These are phyloP conservation scores for Phytophthora idaei DNA, from an alignment of 352 stramenopile genomes.

Conservation along the genomic window DNA sequence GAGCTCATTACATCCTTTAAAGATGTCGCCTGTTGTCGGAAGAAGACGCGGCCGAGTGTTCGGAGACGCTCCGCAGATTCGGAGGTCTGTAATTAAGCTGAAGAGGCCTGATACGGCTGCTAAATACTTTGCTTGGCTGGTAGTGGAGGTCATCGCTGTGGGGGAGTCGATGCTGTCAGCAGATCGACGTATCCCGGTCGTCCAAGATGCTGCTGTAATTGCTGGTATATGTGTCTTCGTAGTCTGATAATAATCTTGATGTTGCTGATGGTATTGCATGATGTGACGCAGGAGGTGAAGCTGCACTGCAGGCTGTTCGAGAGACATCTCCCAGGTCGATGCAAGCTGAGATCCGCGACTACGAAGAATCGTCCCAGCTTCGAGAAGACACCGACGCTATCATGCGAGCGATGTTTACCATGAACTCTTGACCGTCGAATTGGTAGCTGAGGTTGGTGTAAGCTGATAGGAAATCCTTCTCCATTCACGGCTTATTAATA, in stretches of 20 bases:
- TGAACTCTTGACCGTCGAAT: constrained; percentile 9
- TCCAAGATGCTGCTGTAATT: constrained; percentile 16
- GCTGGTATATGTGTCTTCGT: constrained; percentile 22
- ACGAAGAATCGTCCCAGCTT: constrained; percentile 31
- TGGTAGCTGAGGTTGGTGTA: neutral
- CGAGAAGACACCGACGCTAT: constrained; percentile 37
- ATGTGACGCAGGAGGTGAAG: constrained; percentile 24
- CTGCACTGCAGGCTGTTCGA: constrained; percentile 31
- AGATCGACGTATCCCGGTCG: neutral
- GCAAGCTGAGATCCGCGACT: constrained; percentile 28
- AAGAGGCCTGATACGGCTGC: neutral
- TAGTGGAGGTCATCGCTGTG: constrained; percentile 43
- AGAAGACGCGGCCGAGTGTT: constrained; percentile 33
- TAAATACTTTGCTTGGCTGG: neutral
- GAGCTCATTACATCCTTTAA: neutral
- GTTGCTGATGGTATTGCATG: neutral
- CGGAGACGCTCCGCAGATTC: constrained; percentile 33
- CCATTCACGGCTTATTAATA: constrained; percentile 7
- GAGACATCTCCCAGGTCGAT: constrained; percentile 22
- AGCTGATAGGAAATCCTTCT: constrained; percentile 7
- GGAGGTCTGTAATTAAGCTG: constrained; percentile 29
- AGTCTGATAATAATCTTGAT: neutral
- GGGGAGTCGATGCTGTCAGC: constrained; percentile 30
- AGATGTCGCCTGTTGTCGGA: constrained; percentile 40
- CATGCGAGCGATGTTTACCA: constrained; percentile 36